Conservation (phyloP, 768 basidiomycete genomes). For the Phlegmacium glaucopus region DNA sequence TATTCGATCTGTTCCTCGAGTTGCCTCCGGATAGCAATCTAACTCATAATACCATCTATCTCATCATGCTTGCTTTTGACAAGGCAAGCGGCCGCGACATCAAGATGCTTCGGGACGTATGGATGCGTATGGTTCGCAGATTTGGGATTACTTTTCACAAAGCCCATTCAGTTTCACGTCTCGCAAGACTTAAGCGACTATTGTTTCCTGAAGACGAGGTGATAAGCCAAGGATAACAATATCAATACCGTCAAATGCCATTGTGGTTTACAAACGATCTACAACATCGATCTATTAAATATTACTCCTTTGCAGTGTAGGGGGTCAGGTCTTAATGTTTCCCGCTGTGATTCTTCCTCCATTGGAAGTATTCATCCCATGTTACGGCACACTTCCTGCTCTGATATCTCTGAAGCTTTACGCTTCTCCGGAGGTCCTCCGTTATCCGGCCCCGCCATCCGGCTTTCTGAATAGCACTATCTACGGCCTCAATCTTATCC, state of each 20-base stretch:
- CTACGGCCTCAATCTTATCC: conserved; percentile 85
- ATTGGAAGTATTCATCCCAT: conserved; percentile 77
- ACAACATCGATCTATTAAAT: background rate
- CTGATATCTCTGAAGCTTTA: conserved; percentile 81
- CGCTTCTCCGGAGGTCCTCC: conserved; percentile 73
- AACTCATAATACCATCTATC: conserved; percentile 50
- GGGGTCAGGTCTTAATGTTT: conserved; percentile 5
- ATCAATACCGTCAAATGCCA: background rate
- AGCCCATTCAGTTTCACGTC: conserved; percentile 34
- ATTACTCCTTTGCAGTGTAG: background rate
- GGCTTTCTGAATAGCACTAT: conserved; percentile 91
- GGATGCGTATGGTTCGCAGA: conserved; percentile 50
- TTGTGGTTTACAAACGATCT: background rate
- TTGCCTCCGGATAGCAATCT: conserved; percentile 44
- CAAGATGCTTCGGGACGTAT: conserved; percentile 50
- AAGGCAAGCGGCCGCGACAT: conserved; percentile 54
- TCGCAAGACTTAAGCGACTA: conserved; percentile 33
- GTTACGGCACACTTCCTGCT: conserved; percentile 62
- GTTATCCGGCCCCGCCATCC: conserved; percentile 83
- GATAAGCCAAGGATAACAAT: background rate
- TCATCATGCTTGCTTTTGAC: conserved; percentile 65
- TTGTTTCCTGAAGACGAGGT: conserved; percentile 28
- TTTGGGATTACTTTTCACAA: conserved; percentile 47
- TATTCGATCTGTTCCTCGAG: conserved; percentile 64
- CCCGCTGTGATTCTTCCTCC: conserved; percentile 52